Base-by-base conservation (phyloP, 257 asterid species). In the Solanum corneliomulleri region DNA sequence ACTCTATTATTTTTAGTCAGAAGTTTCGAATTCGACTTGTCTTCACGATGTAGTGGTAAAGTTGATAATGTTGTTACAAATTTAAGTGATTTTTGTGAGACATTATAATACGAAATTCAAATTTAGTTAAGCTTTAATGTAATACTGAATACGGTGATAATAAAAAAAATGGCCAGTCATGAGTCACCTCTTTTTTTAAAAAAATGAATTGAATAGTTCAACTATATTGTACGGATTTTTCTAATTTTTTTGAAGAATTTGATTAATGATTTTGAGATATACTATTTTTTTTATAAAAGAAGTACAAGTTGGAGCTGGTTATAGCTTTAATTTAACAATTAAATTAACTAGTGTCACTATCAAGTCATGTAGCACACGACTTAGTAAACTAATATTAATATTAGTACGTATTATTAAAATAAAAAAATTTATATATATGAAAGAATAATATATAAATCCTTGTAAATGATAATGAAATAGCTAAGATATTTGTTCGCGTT, bases 91-190 rank as follows among this genome's bases (percentile, higher is more conserved):
- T 20, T 58, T 58, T 56, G 1, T 58, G 31, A 2, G 31, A 62
- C 4, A 23, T 11, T n/a, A 0, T n/a, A 0, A 1, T 0, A 2
- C 7, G 0, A 62, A 62, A 62, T 62, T n/a, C 8, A 5, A 62
- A 62, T 62, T 62, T 11, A 62, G 4, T 11, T 12, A 1, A 5
- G 1, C 16, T n/a, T 11, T n/a, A 5, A n/a, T n/a, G 8, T 15
- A 56, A 3, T 60, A 60, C 0, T 4, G 7, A 52, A 52, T 18
- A 18, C 0, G 4, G 1, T 18, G 2, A 18, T 18, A 2, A 56
- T 18, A 18, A 56, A 18, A 56, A 41, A 41, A 41, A 39, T 6
- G 39, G 39, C 39, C 7, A 15, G 84, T 45, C 64, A 42, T 25
- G 15, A 77, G n/a, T n/a, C 84, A 42, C 37, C 37, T 60, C 12